Evolutionary conservation across 257 asterid species (phyloP), one percentile per base, ranked within the genome.

Genomic region (Mitragyna speciosa): DNA sequence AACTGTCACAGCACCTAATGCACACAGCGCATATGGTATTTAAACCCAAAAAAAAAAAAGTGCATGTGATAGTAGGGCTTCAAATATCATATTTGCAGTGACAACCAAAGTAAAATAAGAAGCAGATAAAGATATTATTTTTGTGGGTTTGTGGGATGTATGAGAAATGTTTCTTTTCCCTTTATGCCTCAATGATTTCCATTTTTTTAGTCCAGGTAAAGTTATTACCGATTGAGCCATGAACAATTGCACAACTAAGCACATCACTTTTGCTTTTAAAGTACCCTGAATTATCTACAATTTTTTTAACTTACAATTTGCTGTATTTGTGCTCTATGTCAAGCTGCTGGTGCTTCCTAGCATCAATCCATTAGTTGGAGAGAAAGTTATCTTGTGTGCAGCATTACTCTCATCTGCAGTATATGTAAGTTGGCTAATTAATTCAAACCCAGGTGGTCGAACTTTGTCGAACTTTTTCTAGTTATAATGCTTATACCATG

Each of bases 301-400:
- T 75, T 2, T 58, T 15, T 36, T 61, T n/a, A 16, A 26, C 56
- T 43, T 28, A 68, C 68, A 20, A 12, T 56, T 63, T 72, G 71
- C 72, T 81, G 17, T 51, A 64, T 78, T 64, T 78, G 43, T 79
- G 61, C 30, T 72, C 61, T 80, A 68, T 78, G 87, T 88, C 80
- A 80, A 93, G 99, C 83, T 95, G 86, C 63, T 95, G 90, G 89
- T 93, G 87, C 96, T 95, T 85, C 99, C 99, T 61, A 79, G 87
- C 36, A 78, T 90, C 78, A 92, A 89, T 88, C 99, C 94, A 41
- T 83, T 91, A 47, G 90, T 93, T 52, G 99, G 98, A 61, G 98
- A 92, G 87, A 91, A 91, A 82, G 70, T 90, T 88, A 91, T 95
- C 73, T 93, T 95, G 70, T 90, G 96, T 80, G 88, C 85, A 54